These are phyloP conservation scores for Colletotrichum horii DNA, from an alignment of 2,329 filamentous ascomycete species.

Conservation along the genomic window DNA sequence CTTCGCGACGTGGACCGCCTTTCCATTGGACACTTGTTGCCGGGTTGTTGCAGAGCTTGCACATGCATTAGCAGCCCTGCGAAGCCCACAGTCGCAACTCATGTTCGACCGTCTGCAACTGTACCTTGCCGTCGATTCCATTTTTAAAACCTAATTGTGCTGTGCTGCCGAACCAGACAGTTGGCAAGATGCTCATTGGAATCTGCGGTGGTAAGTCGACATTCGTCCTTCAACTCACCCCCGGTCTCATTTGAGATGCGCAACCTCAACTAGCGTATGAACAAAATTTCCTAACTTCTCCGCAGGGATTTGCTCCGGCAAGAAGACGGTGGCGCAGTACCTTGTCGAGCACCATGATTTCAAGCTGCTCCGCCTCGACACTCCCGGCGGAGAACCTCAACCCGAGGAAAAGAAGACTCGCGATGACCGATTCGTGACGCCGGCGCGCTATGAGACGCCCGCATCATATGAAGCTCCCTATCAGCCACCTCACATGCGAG, in stretches of 20 bases:
- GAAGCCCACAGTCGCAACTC: background rate
- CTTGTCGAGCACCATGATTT: slow-evolving; percentile 86
- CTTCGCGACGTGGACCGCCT: background rate
- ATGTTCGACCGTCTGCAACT: background rate
- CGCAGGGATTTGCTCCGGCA: slow-evolving; percentile 89
- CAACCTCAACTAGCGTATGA: slow-evolving; percentile 4
- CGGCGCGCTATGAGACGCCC: background rate
- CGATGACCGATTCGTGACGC: background rate
- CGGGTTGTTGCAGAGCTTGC: slow-evolving; percentile 3
- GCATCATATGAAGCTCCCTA: background rate
- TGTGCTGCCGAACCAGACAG: background rate
- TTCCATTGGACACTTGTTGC: slow-evolving; percentile 5
- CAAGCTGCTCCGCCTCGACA: slow-evolving; percentile 68
- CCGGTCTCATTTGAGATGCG: slow-evolving; percentile 12
- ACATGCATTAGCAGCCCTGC: background rate
- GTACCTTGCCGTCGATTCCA: background rate
- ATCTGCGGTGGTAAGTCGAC: slow-evolving; percentile 70
- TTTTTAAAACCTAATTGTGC: background rate
- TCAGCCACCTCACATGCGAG: background rate
- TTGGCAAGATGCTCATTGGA: slow-evolving; percentile 71
- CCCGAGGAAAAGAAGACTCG: background rate
- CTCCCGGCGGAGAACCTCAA: background rate
- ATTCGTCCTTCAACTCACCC: background rate
- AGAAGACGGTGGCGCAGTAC: slow-evolving; percentile 87
- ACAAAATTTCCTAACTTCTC: background rate